Evolutionary conservation across 192 early-diverging fungal species (phyloP).

Genomic region (Dissophora ornata): DNA sequence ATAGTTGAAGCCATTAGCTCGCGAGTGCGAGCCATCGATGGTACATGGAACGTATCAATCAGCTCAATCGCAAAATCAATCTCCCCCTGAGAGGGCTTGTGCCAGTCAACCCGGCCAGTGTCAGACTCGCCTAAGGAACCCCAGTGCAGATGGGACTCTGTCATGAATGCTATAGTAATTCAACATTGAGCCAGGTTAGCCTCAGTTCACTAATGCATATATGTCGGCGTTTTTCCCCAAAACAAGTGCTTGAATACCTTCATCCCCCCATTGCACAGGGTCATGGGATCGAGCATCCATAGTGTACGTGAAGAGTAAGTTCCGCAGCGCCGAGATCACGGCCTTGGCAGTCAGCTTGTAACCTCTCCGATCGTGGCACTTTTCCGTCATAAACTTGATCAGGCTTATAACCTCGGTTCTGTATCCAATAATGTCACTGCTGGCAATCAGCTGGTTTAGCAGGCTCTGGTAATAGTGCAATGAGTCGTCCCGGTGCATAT

Average conservation of each 20-base stretch:
- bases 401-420: conserved; percentile 62
- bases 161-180: conserved; percentile 62
- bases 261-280: conserved; percentile 65
- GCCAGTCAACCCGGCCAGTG: conserved; percentile 78
- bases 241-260: conserved; percentile 45
- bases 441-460: conserved; percentile 64
- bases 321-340: conserved; percentile 59
- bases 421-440: conserved; percentile 63
- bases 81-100: conserved; percentile 75
- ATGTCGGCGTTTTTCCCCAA: background rate
- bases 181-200: background rate
- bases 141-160: conserved; percentile 81
- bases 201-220: too few species aligned
- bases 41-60: conserved; percentile 63
- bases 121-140: conserved; percentile 67
- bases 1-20: conserved; percentile 55
- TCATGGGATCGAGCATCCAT: conserved; percentile 67
- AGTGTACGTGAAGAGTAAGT: conserved; percentile 65
- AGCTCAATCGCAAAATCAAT: conserved; percentile 75
- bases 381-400: conserved; percentile 57
- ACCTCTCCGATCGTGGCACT: conserved; percentile 70
- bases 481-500: conserved; percentile 65
- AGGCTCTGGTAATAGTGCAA: conserved; percentile 86
- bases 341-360: conserved; percentile 80
- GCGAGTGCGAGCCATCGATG: conserved; percentile 50